Evolutionary conservation across 2,329 filamentous ascomycete species (phyloP).

Genomic region (Hymenoscyphus repandus): DNA sequence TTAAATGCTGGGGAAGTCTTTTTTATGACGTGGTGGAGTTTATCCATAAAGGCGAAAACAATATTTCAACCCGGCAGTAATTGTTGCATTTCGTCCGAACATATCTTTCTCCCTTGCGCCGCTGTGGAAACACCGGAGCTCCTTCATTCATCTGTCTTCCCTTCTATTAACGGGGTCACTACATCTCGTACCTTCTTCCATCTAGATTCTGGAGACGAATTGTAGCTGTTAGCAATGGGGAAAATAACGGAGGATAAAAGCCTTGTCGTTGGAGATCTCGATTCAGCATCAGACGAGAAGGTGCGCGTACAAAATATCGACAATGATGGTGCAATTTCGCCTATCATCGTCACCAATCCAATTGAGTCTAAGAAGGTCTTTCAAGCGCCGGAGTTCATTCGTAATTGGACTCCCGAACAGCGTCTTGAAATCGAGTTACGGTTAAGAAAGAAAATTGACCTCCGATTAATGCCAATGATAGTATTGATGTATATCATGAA

Average conservation of each 20-base stretch:
- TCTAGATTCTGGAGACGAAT: too few relatives aligned
- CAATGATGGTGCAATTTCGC: constrained; percentile 6
- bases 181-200: too few relatives aligned
- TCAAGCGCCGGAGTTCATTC: constrained; percentile 31
- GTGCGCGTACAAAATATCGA: constrained; percentile 16
- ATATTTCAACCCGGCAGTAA: not conserved
- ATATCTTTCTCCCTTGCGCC: not conserved
- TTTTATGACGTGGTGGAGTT: not conserved
- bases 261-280: constrained; percentile 10
- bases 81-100: not conserved
- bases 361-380: constrained; percentile 5
- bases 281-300: constrained; percentile 21
- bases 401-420: constrained; percentile 45
- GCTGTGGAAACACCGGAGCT: not conserved
- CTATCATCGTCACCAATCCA: not conserved
- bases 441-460: constrained; percentile 60
- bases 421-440: constrained; percentile 47
- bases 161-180: too few relatives aligned
- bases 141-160: not conserved
- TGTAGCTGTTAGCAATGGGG: not conserved
- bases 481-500: constrained; percentile 69
- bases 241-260: constrained; percentile 9
- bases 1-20: not conserved
- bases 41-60: not conserved
- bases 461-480: constrained; percentile 59